Evolutionary conservation across 2,329 filamentous ascomycete species (phyloP), one percentile per base, ranked within the genome.

Genomic region (Colletotrichum cereale): DNA sequence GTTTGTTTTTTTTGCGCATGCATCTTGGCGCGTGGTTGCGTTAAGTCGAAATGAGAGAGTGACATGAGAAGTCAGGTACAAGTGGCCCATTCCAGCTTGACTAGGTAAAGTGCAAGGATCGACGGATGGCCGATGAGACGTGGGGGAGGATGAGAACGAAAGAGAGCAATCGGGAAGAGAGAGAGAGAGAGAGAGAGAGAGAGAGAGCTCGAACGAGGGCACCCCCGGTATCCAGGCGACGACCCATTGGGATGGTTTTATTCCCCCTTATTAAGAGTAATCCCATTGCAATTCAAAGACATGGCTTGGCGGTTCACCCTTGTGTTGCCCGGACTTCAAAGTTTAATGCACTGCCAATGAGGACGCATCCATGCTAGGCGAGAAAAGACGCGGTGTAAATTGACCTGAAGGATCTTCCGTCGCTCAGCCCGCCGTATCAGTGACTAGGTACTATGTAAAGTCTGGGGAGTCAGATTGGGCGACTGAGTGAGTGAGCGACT

Each of bases 261-360:
- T 62, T 57, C 53, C 40, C 36, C 36, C 44, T n/a, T 21, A 50
- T 50, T 34, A 29, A 18, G 48, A 34, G 24, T 21, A 38, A 44
- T 38, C 52, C 44, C 63, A 57, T 36, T 26, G 26, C 36, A 61
- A 52, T 62, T 62, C 56, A 52, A 69, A 65, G 55, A 55, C 55
- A 66, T 60, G 55, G 56, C 63, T 70, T 70, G 67, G 67, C 67
- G 55, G 14, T 29, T 53, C 40, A 42, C 63, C 58, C 48, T 12
- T 50, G 48, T 53, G 42, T 26, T 26, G 47, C 38, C 42, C 36
- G 47, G n/a, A 65, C 38, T 34, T 31, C 48, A 66, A 50, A 65
- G 31, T 34, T 31, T 40, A 66, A 50, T 56, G 21, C 40, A 38
- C 50, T 31, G 42, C 44, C 38, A 50, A 62, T 48, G 29, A 36